Evolutionary conservation across 2,329 filamentous ascomycete genomes (phyloP), one percentile per base, ranked within the genome.

Genomic region (Fusarium nematophilum): DNA sequence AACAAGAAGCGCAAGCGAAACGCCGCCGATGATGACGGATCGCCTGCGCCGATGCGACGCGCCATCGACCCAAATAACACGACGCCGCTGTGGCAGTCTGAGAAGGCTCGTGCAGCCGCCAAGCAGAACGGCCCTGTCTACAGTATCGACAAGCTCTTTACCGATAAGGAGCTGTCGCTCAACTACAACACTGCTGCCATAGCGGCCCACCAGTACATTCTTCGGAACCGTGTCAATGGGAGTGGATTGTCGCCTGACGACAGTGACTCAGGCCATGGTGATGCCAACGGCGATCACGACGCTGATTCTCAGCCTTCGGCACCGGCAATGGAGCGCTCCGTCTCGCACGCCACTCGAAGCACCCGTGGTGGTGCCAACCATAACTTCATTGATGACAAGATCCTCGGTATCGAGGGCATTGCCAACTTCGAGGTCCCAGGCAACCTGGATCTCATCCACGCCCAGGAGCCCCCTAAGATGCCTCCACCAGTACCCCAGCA

Each of bases 121-220:
- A 83, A 84, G 69, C 82, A 86, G 66, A 81, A 84, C 15, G 86
- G 84, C 8, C 82, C 85, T 0, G 75, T 86, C 2, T 89, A 88
- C 71, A 89, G 84, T 70, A 84, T 90, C 55, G 86, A 90, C 66
- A 89, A 89, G 76, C 81, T 90, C 30, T 90, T 90, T 44, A 90
- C 87, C 0, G 87, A 90, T 65, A 89, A 88, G 73, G 87, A 90
- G 74, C 79, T 90, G 25, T 81, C 83, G 5, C 82, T 90, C 78
- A 85, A 85, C 23, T 89, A 89, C 71, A 89, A 88, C 57, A 76
- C 79, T 5, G 84, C 87, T 5, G 86, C 87, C 25, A 67, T 88
- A 15, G 86, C 86, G 3, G 82, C 87, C 8, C 84, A 88, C 70
- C 83, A 85, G 58, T 84, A 87, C 66, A 80, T 89, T 52, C 73